Conservation (phyloP, 2,329 filamentous ascomycete species). For the Diplodia scrobiculata region DNA sequence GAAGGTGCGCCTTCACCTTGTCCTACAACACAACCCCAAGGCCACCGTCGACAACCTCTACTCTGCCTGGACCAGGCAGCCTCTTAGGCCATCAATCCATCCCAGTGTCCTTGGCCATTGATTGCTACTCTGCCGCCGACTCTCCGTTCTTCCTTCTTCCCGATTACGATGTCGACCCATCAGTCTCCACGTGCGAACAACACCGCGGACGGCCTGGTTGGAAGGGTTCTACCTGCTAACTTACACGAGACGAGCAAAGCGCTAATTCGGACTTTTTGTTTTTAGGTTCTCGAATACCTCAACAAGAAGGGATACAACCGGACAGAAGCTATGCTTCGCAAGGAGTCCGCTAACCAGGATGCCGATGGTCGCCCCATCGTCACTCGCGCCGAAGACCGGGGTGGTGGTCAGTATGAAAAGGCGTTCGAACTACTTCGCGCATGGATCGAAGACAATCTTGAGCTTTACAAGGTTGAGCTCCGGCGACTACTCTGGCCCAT, state of each 20-base stretch:
- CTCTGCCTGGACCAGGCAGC: background rate
- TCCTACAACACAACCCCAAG: background rate
- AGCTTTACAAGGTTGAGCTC: slow-evolving; percentile 94
- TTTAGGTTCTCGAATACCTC: slow-evolving; percentile 85
- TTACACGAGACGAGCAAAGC: background rate
- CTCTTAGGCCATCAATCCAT: background rate
- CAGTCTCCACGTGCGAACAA: background rate
- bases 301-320: slow-evolving; percentile 92
- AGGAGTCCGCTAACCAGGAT: slow-evolving; percentile 83
- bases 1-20: background rate
- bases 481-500: slow-evolving; percentile 86
- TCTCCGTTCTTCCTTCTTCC: background rate
- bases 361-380: slow-evolving; percentile 76
- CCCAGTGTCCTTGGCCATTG: background rate
- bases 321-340: slow-evolving; percentile 88
- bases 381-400: slow-evolving; percentile 63
- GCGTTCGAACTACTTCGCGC: slow-evolving; percentile 72
- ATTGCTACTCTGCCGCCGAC: background rate
- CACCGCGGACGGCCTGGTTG: background rate
- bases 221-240: background rate
- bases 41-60: background rate
- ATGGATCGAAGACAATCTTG: slow-evolving; percentile 90
- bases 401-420: slow-evolving; percentile 74
- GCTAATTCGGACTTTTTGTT: no score
- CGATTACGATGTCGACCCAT: background rate